phyloP scores from a whole-genome alignment of 805 yeast species.

The Jamesozyma jinghongensis region DNA sequence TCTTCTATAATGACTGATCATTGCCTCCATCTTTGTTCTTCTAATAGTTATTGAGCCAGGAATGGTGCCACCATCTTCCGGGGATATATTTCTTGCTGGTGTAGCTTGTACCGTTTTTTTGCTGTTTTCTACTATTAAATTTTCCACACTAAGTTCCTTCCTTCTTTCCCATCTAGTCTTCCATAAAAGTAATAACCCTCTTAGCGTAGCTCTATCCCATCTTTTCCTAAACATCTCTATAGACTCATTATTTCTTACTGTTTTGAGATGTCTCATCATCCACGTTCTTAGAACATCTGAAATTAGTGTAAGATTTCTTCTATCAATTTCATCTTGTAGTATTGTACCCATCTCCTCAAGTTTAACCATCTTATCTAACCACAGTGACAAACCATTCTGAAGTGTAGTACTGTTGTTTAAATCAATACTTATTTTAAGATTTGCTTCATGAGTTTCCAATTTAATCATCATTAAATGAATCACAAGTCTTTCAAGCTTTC shows the following conservation, averaged over 20 bases:
- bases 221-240: slow-evolving; percentile 28
- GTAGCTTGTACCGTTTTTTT: slow-evolving; percentile 3
- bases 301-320: slow-evolving; percentile 15
- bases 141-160: slow-evolving; percentile 2
- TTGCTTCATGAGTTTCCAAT: neutral
- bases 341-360: slow-evolving; percentile 11
- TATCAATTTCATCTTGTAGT: slow-evolving; percentile 18
- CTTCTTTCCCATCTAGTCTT: slow-evolving; percentile 12
- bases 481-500: neutral
- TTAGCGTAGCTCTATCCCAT: slow-evolving; percentile 34
- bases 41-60: slow-evolving; percentile 34
- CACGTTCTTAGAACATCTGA: slow-evolving; percentile 27
- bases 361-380: slow-evolving; percentile 11
- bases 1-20: slow-evolving; percentile 28
- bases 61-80: slow-evolving; percentile 14
- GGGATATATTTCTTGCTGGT: slow-evolving; percentile 13
- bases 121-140: neutral
- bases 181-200: slow-evolving; percentile 33
- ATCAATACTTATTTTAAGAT: slow-evolving; percentile 1
- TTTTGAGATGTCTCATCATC: slow-evolving; percentile 29
- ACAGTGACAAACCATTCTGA: slow-evolving; percentile 18
- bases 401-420: slow-evolving; percentile 19
- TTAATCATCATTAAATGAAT: neutral
- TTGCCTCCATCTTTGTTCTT: slow-evolving; percentile 30
- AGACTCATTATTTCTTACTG: slow-evolving; percentile 29